Base-by-base conservation (phyloP, 1,139 yeast genomes). In the Scheffersomyces parashehatae region DNA sequence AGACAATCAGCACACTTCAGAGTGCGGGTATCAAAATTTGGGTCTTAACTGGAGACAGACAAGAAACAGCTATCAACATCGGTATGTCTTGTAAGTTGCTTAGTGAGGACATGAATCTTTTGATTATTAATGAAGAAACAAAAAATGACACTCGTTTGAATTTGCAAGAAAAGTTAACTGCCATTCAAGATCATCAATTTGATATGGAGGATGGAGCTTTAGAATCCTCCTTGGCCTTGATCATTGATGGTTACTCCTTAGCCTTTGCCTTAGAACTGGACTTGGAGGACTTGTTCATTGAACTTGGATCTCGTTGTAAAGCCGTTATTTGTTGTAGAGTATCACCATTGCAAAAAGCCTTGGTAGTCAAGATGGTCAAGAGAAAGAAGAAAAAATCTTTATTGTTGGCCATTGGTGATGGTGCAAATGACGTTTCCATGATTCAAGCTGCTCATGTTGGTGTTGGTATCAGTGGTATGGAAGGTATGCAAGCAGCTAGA, bases 361-460 rank as follows among this genome's bases (percentile, higher is more conserved):
- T 91, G 36, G 99, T 95, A 36, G 99, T 95, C 28, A 89, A 88
- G 59, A 78, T 95, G 70, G 98, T 93, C 30, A 85, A 85, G 56
- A 49, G 65, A 26, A 85, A 88, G 58, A 83, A 88, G 57, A 81
- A 86, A 52, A 81, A 84, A 45, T 85, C 95, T 0, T 70, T 93
- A 56, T 69, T 95, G 24, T 73, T 95, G 48, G 98, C 99, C 0
- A 87, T 93, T 60, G 99, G 99, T 42, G 99, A 93, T 68, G 99
- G 99, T 54, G 97, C 99, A 3, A 93, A 93, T 60, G 99, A 93
- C 70, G 99, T 93, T 28, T 88, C 96, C 36, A 93, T 93, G 99
- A 93, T 93, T 54, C 99, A 93, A 66, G 97, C 98, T 11, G 99
- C 99, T 0, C 97, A 93, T 65, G 96, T 93, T 40, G 99, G 99